These are phyloP conservation scores for Aureobasidium sp. DNA, from an alignment of 2,329 filamentous ascomycete species.

Conservation along the genomic window DNA sequence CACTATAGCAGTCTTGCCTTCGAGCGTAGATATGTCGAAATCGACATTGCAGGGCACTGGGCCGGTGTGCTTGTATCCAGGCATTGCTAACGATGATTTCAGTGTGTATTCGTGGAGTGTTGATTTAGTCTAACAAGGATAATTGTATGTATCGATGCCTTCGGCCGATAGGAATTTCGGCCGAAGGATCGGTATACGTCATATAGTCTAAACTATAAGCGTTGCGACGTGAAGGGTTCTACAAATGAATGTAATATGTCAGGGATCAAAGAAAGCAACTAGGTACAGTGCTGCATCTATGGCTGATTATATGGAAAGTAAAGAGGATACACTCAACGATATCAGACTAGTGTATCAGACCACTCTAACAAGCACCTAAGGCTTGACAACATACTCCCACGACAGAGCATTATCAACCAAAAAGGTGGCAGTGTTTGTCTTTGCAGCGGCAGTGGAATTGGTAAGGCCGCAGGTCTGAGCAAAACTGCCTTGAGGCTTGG, in stretches of 20 bases:
- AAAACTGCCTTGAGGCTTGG: constrained; percentile 40
- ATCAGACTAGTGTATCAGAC: background rate
- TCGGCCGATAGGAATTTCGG: background rate
- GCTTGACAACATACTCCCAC: constrained; percentile 13
- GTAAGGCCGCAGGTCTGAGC: constrained; percentile 36
- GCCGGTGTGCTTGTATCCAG: background rate
- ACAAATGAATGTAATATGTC: background rate
- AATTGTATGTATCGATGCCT: background rate
- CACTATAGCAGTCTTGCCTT: background rate
- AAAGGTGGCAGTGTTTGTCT: constrained; percentile 12
- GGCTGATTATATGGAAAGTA: background rate
- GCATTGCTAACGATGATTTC: background rate
- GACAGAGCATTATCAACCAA: constrained; percentile 11
- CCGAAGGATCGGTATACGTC: background rate
- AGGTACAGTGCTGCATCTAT: background rate
- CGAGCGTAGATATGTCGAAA: background rate
- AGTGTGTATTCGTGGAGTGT: too few relatives aligned
- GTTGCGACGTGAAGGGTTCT: background rate
- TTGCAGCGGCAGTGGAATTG: background rate
- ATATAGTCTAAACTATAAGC: background rate
- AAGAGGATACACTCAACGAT: background rate
- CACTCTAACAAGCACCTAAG: background rate
- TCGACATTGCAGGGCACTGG: background rate
- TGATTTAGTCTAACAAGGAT: background rate
- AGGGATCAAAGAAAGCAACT: too few relatives aligned